Base-by-base conservation (phyloP, 495 filamentous ascomycete species). In the Parmelia sp. region DNA sequence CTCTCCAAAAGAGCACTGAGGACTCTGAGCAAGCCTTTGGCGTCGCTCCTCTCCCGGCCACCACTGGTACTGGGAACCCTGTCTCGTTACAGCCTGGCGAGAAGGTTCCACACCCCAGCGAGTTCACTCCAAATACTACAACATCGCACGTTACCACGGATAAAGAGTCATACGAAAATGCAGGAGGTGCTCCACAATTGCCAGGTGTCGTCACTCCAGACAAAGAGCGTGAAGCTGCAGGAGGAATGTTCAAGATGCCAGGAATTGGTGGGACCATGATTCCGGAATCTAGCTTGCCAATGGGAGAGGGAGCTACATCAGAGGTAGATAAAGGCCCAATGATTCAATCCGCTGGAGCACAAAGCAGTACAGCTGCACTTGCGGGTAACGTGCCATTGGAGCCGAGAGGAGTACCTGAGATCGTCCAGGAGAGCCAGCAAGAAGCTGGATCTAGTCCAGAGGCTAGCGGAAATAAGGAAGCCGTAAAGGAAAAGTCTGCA, bases 201-300 rank as follows among this genome's bases (percentile, higher is more conserved):
- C 76, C 82, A 23, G 70, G 71, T 25, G 75, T 80, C 35, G 72
- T 78, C 53, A 80, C 75, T 39, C 76, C 79, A 44, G 69, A 77
- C 59, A 71, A 67, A 57, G 75, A 79, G 64, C 71, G 76, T 39
- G 80, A 78, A 57, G 69, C 70, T 17, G 76, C 80, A 45, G 81
- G 84, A 57, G 79, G 60, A 78, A 80, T 63, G 74, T 86, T 88
- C 57, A 76, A 79, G 40, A 74, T 91, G 47, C 87, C 89, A 21
- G 79, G 82, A n/a, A 74, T 87, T 44, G 78, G 81, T 19, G 79
- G 76, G 39, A 86, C 82, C 74, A 75, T 89, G 77, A 93, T 94
- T 67, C 91, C 91, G 14, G 91, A 96, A 76, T 94, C 91, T 29
- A 90, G 89, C 74, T 80, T 95, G 60, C 90, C 90, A 23, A 88